A percentile compares a stretch with the other conserved stretches of the same genome.
These are phyloP conservation scores for Nannochloris sp. DNA, from an alignment of 139 green algal genomes.

Conservation along the genomic window DNA sequence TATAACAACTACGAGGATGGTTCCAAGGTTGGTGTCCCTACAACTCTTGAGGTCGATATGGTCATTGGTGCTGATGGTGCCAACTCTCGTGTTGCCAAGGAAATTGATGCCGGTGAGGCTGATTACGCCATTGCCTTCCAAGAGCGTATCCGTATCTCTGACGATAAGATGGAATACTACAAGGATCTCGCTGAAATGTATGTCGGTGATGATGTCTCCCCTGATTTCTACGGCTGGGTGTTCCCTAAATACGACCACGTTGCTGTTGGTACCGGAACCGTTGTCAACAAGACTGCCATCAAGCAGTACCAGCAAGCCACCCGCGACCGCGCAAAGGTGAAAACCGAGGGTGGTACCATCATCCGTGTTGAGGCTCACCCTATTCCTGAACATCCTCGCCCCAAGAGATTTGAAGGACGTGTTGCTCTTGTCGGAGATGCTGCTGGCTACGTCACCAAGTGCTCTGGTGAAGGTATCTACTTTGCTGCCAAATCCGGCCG, in stretches of 20 bases:
- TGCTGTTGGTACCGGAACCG: constrained; percentile 95
- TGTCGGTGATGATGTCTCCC: constrained; percentile 97
- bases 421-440: constrained; percentile 92
- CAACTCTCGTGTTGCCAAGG: constrained; percentile 96
- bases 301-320: constrained; percentile 99
- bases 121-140: constrained; percentile 99
- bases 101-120: constrained; percentile 96
- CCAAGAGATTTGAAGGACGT: constrained; percentile 68
- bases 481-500: constrained; percentile 97
- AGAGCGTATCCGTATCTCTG: constrained; percentile 92
- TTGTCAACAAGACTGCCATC: constrained; percentile 99
- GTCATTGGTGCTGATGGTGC: constrained; percentile 96
- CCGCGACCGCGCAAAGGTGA: constrained; percentile 67
- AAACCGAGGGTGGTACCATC: constrained; percentile 96
- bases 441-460: constrained; percentile 97
- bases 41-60: constrained; percentile 87
- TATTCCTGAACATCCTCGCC: constrained; percentile 95
- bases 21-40: constrained; percentile 76
- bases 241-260: constrained; percentile 99
- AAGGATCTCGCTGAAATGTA: constrained; percentile 99
- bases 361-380: constrained; percentile 97
- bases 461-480: constrained; percentile 97
- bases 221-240: constrained; percentile 99
- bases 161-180: constrained; percentile 99
- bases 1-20: constrained; percentile 89